These are phyloP conservation scores for Panicum hallii DNA, from an alignment of 202 grass and related monocot genomes.

Conservation along the genomic window DNA sequence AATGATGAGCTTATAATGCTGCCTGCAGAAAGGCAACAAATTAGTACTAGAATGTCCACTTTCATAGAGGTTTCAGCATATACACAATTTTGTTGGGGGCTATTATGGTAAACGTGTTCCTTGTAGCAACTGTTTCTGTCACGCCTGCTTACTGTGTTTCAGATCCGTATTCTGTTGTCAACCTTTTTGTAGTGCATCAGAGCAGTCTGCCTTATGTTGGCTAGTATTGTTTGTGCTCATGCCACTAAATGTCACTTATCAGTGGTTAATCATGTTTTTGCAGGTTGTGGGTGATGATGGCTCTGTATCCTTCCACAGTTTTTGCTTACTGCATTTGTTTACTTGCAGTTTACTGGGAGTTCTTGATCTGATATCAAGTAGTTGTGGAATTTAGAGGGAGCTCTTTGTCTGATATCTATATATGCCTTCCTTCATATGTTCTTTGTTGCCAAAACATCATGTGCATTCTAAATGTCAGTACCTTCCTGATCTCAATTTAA, in stretches of 20 bases:
- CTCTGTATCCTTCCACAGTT: slow-evolving; percentile 74
- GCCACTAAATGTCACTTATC: slow-evolving; percentile 3
- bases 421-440: background rate
- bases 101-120: background rate
- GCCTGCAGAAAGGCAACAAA: background rate
- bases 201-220: background rate
- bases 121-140: background rate
- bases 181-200: slow-evolving; percentile 4
- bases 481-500: slow-evolving; percentile 17
- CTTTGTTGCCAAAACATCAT: background rate
- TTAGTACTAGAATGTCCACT: background rate
- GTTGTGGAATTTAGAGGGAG: background rate
- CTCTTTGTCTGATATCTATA: background rate
- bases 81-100: background rate
- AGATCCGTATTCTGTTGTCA: background rate
- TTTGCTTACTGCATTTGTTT: slow-evolving; percentile 1
- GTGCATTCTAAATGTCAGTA: background rate
- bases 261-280: slow-evolving; percentile 36
- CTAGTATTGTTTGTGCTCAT: background rate
- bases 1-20: background rate
- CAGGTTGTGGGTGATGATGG: slow-evolving; percentile 92
- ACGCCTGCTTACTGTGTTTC: background rate
- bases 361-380: background rate
- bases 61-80: background rate
- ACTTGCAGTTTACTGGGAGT: background rate